A percentile compares a stretch with the other conserved stretches of the same genome.
Conservation (phyloP, 306 rosid genomes). For the Pyrus bretschneideri region DNA sequence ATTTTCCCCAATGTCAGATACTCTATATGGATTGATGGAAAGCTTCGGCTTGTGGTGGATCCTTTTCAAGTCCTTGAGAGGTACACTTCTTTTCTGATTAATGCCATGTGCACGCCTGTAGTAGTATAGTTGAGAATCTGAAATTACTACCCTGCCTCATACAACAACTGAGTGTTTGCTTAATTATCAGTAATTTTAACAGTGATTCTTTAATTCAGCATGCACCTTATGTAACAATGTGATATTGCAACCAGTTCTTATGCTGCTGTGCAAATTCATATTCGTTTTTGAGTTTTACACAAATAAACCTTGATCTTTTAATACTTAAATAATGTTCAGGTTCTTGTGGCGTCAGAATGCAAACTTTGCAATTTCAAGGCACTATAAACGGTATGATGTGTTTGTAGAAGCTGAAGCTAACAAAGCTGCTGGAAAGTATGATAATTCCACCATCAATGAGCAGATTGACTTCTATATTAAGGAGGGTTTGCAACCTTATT, state of each 20-base stretch:
- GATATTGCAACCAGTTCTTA: background rate
- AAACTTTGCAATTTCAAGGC: slow-evolving; percentile 88
- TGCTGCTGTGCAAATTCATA: background rate
- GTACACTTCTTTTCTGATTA: slow-evolving; percentile 26
- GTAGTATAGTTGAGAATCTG: background rate
- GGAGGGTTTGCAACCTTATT: slow-evolving; percentile 82
- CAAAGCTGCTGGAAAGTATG: slow-evolving; percentile 84
- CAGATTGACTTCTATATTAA: slow-evolving; percentile 71
- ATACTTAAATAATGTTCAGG: slow-evolving; percentile 32
- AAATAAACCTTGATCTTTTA: background rate
- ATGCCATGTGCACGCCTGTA: background rate
- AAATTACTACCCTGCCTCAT: background rate
- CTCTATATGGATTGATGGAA: slow-evolving; percentile 95
- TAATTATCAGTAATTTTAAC: background rate
- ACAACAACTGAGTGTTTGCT: background rate
- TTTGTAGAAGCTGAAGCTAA: slow-evolving; percentile 97
- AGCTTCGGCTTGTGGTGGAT: slow-evolving; percentile 77
- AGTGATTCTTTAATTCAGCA: background rate
- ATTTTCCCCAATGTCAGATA: slow-evolving; percentile 81
- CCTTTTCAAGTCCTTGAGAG: slow-evolving; percentile 90
- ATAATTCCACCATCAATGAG: slow-evolving; percentile 70
- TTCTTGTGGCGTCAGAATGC: slow-evolving; percentile 94
- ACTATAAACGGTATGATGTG: slow-evolving; percentile 86
- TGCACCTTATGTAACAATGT: background rate
- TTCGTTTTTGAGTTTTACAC: background rate